Conservation (phyloP, 2,329 filamentous ascomycete species). For the Myriosclerotinia duriaeana region DNA sequence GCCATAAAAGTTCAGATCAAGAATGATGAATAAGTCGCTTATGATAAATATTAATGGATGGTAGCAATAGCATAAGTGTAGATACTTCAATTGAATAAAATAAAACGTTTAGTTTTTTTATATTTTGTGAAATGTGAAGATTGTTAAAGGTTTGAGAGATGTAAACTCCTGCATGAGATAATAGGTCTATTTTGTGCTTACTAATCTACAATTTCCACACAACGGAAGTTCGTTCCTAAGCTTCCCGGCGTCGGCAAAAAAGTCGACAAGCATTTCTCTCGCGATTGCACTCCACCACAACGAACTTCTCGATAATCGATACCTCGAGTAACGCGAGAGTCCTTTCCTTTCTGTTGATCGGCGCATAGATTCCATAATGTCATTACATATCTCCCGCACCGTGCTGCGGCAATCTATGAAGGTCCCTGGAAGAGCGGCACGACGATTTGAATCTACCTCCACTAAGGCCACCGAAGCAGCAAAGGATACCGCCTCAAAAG, state of each 20-base stretch:
- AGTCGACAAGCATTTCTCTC: slow-evolving; percentile 30
- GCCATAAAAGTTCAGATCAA: slow-evolving; percentile 99
- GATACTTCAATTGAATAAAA: slow-evolving; percentile 15
- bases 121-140: background rate
- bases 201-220: slow-evolving; percentile 21
- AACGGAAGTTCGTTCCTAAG: slow-evolving; percentile 25
- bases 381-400: slow-evolving; percentile 38
- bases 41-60: slow-evolving; percentile 10
- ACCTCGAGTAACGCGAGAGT: slow-evolving; percentile 27
- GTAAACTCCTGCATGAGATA: background rate
- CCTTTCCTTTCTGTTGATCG: slow-evolving; percentile 29
- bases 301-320: slow-evolving; percentile 35
- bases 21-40: slow-evolving; percentile 46
- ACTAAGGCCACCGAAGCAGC: slow-evolving; percentile 49
- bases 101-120: background rate
- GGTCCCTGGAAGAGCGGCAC: slow-evolving; percentile 33
- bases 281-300: slow-evolving; percentile 32
- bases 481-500: slow-evolving; percentile 47
- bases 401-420: slow-evolving; percentile 39
- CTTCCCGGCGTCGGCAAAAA: slow-evolving; percentile 33
- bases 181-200: slow-evolving; percentile 16
- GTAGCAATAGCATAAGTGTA: slow-evolving; percentile 24
- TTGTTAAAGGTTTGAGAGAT: background rate
- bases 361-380: slow-evolving; percentile 36
- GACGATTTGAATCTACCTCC: slow-evolving; percentile 60